Evolutionary conservation across 345 rosid genomes (phyloP).

Genomic region (Rhodamnia rubescens): DNA sequence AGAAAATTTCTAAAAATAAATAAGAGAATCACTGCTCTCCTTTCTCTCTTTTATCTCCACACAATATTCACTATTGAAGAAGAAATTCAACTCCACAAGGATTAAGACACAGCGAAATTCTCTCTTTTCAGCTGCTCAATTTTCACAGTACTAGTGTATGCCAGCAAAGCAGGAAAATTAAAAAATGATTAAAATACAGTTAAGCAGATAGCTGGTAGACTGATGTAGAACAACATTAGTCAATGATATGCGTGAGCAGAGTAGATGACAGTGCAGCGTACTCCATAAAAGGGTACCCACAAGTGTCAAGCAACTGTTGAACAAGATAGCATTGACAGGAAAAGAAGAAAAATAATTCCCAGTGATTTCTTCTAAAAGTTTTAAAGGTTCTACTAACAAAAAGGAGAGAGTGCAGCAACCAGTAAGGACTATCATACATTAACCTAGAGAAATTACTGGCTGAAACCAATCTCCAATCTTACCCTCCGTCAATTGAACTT

Average conservation of each 20-base stretch:
- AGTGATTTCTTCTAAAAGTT: neutral
- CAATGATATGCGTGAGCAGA: neutral
- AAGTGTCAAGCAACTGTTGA: neutral
- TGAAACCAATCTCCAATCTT: slow-evolving; percentile 11
- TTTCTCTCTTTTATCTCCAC: neutral
- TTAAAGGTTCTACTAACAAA: neutral
- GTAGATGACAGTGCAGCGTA: neutral
- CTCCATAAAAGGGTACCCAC: neutral
- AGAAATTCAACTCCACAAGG: neutral
- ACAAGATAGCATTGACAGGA: neutral
- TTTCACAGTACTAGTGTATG: neutral
- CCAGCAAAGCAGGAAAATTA: neutral
- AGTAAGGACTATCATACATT: neutral
- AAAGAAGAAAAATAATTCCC: neutral
- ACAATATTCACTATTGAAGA: neutral
- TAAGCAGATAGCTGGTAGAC: neutral
- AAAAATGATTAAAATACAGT: neutral
- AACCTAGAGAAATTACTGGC: neutral
- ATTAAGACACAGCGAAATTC: neutral
- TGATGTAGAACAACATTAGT: neutral
- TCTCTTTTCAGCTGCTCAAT: neutral
- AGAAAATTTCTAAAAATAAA: neutral
- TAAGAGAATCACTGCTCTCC: neutral
- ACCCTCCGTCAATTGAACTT: slow-evolving; percentile 69
- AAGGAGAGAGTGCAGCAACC: neutral